Evolutionary conservation across 768 basidiomycete species (phyloP), one percentile per base, ranked within the genome.

Genomic region (Suillus americanus): DNA sequence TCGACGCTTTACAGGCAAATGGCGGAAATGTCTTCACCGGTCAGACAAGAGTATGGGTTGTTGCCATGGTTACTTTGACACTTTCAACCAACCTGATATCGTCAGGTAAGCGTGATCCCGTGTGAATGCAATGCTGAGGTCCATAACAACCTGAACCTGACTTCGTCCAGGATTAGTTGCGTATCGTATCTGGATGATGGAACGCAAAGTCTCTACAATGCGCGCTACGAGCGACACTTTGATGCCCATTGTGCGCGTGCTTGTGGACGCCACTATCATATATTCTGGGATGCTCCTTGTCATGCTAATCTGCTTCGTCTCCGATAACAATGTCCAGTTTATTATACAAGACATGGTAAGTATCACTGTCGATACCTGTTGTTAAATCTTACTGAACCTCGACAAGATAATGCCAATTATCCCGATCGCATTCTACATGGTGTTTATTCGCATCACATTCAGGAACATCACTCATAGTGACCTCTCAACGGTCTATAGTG

Each of bases 351-450:
- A 64, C 28, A 64, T 64, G 63, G 63, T 62, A 6, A 25, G 38
- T 38, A 14, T 12, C 30, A 5, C 14, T 12, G 14, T 50, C 3
- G n/a, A 35, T 25, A 7, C 48, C 23, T 50, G 23, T 23, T 48
- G 9, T 50, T 2, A 25, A 50, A 50, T 25, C 23, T 14, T 14
- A 14, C 48, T 50, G 48, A 50, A 5, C 48, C n/a, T 50, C 23
- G 13, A 50, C 48, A 25, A 63, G 62, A 28, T 45, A 9, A 63
- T 40, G 14, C 62, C 62, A 3, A 63, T 63, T 25, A 63, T 63
- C 37, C 60, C 63, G 10, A 64, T 64, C 46, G 56, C 63, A 18
- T 64, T 64, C 57, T 64, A 64, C 23, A 64, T 64, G 63, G 63
- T 64, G 7, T 30, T 60, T 46, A 51, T 64, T 35, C 57, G 63